Conservation (phyloP, 2,329 filamentous ascomycete genomes). For the Westerdykella aurantiaca region DNA sequence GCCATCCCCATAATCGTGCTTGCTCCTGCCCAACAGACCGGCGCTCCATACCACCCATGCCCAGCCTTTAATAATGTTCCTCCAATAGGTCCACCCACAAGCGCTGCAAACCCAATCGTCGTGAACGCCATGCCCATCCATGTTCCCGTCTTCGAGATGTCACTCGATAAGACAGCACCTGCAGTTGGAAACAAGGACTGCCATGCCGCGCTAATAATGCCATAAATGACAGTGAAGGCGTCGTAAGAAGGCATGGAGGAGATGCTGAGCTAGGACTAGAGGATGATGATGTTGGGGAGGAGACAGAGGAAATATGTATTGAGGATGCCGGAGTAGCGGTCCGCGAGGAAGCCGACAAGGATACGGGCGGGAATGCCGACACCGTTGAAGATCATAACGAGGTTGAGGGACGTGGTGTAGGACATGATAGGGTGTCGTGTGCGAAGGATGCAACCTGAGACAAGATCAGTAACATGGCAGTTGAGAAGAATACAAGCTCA, state of each 20-base stretch:
- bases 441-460: constrained; percentile 35
- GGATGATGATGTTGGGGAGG: constrained; percentile 38
- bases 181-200: too few species aligned
- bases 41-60: too few species aligned
- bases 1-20: too few species aligned
- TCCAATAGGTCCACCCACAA: too few species aligned
- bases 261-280: constrained; percentile 57
- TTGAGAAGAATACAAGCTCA: constrained; percentile 41
- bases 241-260: constrained; percentile 49
- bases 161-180: too few species aligned
- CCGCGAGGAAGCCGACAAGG: constrained; percentile 51
- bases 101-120: too few species aligned
- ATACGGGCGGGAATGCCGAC: constrained; percentile 51
- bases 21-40: too few species aligned
- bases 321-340: constrained; percentile 51
- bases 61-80: too few species aligned
- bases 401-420: constrained; percentile 47
- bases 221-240: constrained; percentile 58
- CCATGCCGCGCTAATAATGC: constrained; percentile 49
- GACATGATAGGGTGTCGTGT: constrained; percentile 41
- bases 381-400: constrained; percentile 54
- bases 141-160: too few species aligned
- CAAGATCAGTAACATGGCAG: neutral
- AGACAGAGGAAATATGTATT: constrained; percentile 55
- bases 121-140: too few species aligned